Conservation (phyloP, 2,329 filamentous ascomycete genomes). For the Graphilbum ipis-grandicollis region DNA sequence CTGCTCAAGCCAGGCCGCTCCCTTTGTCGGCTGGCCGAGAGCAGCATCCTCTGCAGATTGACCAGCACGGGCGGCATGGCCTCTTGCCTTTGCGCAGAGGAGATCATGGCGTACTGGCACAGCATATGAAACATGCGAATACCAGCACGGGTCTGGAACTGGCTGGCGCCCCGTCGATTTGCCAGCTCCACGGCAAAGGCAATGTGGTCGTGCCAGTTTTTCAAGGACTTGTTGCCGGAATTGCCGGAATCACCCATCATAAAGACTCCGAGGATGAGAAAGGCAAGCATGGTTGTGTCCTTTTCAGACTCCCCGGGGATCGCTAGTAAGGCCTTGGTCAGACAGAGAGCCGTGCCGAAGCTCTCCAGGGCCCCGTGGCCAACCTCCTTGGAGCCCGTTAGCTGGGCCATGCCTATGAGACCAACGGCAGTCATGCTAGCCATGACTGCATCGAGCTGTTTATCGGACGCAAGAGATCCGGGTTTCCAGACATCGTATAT, state of each 20-base stretch:
- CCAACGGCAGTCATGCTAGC: constrained; percentile 38
- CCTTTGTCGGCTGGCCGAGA: constrained; percentile 15
- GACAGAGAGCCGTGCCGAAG: constrained; percentile 31
- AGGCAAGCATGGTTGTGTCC: constrained; percentile 33
- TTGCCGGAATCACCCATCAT: constrained; percentile 29
- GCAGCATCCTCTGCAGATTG: constrained; percentile 26
- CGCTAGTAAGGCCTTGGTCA: constrained; percentile 31
- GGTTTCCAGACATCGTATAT: constrained; percentile 35
- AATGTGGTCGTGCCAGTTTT: constrained; percentile 35
- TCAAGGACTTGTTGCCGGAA: constrained; percentile 24
- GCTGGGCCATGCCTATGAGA: constrained; percentile 30
- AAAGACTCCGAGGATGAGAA: constrained; percentile 36
- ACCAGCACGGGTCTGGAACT: constrained; percentile 27
- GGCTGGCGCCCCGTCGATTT: constrained; percentile 27
- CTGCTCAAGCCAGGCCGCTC: constrained; percentile 16
- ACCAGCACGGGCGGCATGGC: constrained; percentile 30
- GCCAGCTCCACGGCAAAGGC: constrained; percentile 33
- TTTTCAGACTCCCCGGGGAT: constrained; percentile 24
- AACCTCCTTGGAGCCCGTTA: constrained; percentile 22
- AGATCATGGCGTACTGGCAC: constrained; percentile 31
- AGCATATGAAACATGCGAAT: constrained; percentile 36
- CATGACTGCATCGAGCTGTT: constrained; percentile 26
- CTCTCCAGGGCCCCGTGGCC: constrained; percentile 30
- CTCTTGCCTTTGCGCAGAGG: constrained; percentile 30
- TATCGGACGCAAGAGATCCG: constrained; percentile 14